phyloP scores from a whole-genome alignment of 1,284 basidiomycete genomes.

The Waitea zeae region DNA sequence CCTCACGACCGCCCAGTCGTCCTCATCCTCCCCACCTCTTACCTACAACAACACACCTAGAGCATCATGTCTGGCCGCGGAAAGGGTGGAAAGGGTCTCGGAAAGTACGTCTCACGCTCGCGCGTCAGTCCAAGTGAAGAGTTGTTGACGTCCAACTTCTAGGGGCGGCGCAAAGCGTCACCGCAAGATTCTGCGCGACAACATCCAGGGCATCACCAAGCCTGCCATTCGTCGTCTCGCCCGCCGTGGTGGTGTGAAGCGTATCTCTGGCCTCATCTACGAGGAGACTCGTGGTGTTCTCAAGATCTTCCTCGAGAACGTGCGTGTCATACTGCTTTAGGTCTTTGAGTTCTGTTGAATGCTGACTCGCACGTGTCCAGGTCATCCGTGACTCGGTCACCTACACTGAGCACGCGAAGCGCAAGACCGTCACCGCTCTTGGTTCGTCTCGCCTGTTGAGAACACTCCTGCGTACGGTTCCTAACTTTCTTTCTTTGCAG shows the following conservation, averaged over 20 bases:
- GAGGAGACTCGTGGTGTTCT: conserved; percentile 73
- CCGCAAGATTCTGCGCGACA: conserved; percentile 58
- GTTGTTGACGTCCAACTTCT: conserved; percentile 29
- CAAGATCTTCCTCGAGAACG: conserved; percentile 66
- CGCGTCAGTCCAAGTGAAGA: neutral
- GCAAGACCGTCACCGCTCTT: conserved; percentile 77
- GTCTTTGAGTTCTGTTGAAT: neutral
- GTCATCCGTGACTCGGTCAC: conserved; percentile 80
- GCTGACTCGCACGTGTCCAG: neutral
- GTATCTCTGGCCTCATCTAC: conserved; percentile 73
- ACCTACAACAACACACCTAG: neutral
- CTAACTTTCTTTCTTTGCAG: too few species aligned
- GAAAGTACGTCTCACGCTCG: conserved; percentile 2
- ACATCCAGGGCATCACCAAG: conserved; percentile 55
- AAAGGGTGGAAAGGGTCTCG: conserved; percentile 21
- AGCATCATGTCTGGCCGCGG: conserved; percentile 24
- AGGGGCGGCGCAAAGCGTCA: conserved; percentile 65
- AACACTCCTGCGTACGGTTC: too few species aligned
- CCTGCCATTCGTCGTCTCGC: conserved; percentile 69
- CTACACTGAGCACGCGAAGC: conserved; percentile 82
- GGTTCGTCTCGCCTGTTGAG: too few species aligned
- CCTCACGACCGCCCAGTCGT: too few species aligned
- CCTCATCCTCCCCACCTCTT: too few species aligned
- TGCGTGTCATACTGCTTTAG: neutral
- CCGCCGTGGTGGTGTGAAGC: conserved; percentile 73